Percentiles rank a stretch among this genome's conserved stretches.
These are phyloP conservation scores for Cryphonectria parasitica DNA, from an alignment of 2,329 filamentous ascomycete species.

Conservation along the genomic window DNA sequence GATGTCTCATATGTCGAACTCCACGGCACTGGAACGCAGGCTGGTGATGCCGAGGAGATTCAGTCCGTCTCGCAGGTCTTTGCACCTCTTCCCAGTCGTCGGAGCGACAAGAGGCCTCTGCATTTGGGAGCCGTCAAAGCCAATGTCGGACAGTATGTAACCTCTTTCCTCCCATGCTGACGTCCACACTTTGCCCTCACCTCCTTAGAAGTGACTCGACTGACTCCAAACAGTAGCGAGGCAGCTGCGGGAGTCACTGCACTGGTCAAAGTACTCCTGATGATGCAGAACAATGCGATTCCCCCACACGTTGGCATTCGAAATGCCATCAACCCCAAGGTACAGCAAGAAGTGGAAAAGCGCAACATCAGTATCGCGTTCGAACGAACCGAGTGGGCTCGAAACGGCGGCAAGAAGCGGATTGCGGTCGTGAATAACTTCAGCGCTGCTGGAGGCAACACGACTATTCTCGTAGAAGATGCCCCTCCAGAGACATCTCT, in stretches of 20 bases:
- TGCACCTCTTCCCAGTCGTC: slow-evolving; percentile 52
- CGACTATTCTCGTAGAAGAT: slow-evolving; percentile 9
- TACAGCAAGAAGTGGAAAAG: slow-evolving; percentile 15
- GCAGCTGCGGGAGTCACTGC: slow-evolving; percentile 46
- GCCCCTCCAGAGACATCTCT: neutral
- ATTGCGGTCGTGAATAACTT: slow-evolving; percentile 17
- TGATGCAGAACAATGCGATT: slow-evolving; percentile 52
- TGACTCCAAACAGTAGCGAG: slow-evolving; percentile 38
- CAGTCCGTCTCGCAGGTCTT: slow-evolving; percentile 63
- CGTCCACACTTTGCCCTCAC: too few relatives aligned
- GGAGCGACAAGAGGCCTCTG: slow-evolving; percentile 47
- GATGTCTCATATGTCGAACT: slow-evolving; percentile 68
- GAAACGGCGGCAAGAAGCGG: neutral
- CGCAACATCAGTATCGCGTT: neutral
- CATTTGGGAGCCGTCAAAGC: slow-evolving; percentile 43
- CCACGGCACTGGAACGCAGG: slow-evolving; percentile 73
- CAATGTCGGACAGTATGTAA: slow-evolving; percentile 51
- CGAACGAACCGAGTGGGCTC: neutral
- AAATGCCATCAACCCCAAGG: slow-evolving; percentile 28
- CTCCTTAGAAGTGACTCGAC: neutral
- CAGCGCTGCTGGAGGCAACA: slow-evolving; percentile 19
- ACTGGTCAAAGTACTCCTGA: slow-evolving; percentile 53
- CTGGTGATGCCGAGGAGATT: slow-evolving; percentile 70
- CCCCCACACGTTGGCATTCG: slow-evolving; percentile 56
- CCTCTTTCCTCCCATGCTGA: neutral